These are phyloP conservation scores for Pistacia integerrima DNA, from an alignment of 345 rosid genomes.

Conservation along the genomic window DNA sequence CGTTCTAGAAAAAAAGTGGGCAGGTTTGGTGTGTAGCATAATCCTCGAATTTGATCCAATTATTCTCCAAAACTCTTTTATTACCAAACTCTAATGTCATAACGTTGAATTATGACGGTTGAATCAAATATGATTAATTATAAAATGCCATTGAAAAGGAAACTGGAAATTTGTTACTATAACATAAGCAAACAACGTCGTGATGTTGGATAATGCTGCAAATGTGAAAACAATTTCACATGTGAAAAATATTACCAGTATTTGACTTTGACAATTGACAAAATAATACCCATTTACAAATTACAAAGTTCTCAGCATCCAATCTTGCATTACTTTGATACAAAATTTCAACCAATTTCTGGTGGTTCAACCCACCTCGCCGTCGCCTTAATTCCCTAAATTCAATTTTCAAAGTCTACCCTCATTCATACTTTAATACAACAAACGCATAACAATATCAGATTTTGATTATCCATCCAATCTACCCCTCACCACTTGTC, in stretches of 20 bases:
- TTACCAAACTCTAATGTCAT: too few relatives aligned
- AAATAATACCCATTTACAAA: not conserved
- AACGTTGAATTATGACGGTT: too few relatives aligned
- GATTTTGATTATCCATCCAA: slow-evolving; percentile 20
- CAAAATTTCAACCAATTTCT: slow-evolving; percentile 24
- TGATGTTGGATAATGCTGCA: too few relatives aligned
- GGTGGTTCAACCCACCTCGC: slow-evolving; percentile 29
- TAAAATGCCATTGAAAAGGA: too few relatives aligned
- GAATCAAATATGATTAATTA: too few relatives aligned
- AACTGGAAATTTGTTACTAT: too few relatives aligned
- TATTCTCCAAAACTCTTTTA: too few relatives aligned
- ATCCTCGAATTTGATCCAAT: not conserved
- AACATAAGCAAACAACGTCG: too few relatives aligned
- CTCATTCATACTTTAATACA: slow-evolving; percentile 13
- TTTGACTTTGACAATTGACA: not conserved
- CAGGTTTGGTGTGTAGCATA: not conserved
- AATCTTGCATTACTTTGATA: too few relatives aligned
- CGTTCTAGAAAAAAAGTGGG: not conserved
- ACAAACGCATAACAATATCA: slow-evolving; percentile 25
- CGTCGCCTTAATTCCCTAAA: not conserved
- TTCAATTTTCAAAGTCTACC: slow-evolving; percentile 21
- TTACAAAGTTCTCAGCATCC: not conserved
- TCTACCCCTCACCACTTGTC: slow-evolving; percentile 18
- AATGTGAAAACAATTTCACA: not conserved
- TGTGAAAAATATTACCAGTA: not conserved